phyloP scores from a whole-genome alignment of 208 protist genomes.

The Leishmania braziliensis region DNA sequence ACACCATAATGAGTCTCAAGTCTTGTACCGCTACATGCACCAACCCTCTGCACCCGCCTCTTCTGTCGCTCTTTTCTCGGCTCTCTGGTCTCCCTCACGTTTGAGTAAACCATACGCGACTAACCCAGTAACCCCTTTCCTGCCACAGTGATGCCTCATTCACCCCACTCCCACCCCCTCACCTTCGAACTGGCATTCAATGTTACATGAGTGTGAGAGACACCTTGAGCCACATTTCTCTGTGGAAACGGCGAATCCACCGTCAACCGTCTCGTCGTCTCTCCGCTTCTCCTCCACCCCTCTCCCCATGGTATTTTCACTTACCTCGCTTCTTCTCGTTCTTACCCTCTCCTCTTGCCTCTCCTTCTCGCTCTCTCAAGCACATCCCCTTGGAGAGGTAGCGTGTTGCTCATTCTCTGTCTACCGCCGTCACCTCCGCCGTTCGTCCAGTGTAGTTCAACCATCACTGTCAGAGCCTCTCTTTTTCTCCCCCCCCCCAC shows the following conservation, averaged over 20 bases:
- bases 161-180: background rate
- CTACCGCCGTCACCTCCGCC: background rate
- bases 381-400: background rate
- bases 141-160: background rate
- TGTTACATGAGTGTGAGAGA: background rate
- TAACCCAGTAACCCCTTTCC: background rate
- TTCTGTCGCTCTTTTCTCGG: constrained; percentile 2
- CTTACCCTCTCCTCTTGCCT: background rate
- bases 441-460: background rate
- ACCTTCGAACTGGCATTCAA: background rate
- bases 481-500: background rate
- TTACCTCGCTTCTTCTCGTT: background rate
- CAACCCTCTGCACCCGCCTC: background rate
- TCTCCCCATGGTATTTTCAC: background rate
- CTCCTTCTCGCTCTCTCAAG: background rate
- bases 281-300: background rate
- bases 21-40: background rate
- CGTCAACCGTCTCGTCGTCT: background rate
- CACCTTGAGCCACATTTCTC: background rate
- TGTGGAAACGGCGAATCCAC: background rate
- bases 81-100: background rate
- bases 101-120: background rate
- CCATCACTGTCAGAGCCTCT: background rate
- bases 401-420: background rate
- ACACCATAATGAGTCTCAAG: background rate